phyloP scores from a whole-genome alignment of 192 early-diverging fungal genomes.

The Podila clonocystis region DNA sequence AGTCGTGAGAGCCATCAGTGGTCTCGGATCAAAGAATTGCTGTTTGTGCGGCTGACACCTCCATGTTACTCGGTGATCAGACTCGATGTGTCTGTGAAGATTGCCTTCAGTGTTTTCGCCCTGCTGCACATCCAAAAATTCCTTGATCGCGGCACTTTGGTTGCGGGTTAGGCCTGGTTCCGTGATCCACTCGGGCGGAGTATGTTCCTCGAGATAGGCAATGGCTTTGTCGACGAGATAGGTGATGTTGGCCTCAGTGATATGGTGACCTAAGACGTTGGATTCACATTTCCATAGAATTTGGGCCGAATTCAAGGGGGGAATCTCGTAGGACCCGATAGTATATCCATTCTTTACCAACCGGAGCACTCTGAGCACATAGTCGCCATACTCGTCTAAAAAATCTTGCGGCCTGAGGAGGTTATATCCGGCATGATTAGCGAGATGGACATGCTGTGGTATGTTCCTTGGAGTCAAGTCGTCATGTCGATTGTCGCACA shows the following conservation, averaged over 20 bases:
- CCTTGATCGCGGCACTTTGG: no score
- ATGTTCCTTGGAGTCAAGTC: neutral
- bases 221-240: neutral
- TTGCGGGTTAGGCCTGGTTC: no score
- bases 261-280: neutral
- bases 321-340: neutral
- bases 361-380: neutral
- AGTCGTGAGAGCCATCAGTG: no score
- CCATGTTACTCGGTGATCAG: no score
- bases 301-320: neutral
- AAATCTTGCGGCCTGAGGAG: neutral
- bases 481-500: neutral
- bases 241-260: neutral
- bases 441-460: neutral
- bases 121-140: no score
- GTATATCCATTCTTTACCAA: neutral
- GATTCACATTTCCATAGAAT: neutral
- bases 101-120: no score
- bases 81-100: no score
- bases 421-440: neutral
- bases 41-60: no score
- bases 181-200: neutral
- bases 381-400: neutral
- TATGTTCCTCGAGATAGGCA: neutral
- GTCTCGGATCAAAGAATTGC: no score